phyloP scores from a whole-genome alignment of 2,329 filamentous ascomycete genomes.

The Alternaria sp. region DNA sequence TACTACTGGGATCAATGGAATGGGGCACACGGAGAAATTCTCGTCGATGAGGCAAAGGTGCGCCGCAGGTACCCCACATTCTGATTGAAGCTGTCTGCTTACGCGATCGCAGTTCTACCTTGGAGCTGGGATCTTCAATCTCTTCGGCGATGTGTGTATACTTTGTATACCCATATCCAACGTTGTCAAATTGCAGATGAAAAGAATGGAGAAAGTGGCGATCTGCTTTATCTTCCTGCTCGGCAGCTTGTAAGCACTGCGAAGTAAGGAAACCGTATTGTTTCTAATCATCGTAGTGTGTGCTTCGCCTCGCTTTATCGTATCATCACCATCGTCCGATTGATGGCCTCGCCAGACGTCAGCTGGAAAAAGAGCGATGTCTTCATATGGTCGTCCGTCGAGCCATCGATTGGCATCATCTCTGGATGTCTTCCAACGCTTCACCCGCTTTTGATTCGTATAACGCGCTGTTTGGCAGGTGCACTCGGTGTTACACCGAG shows the following conservation, averaged over 20 bases:
- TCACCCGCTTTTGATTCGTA: not conserved
- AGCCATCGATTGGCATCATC: conserved; percentile 34
- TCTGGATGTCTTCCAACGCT: conserved; percentile 16
- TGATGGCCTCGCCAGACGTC: conserved; percentile 25
- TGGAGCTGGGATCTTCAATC: not conserved
- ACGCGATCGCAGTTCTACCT: not conserved
- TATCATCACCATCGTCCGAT: conserved; percentile 29
- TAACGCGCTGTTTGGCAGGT: not conserved
- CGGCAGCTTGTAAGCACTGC: conserved; percentile 25
- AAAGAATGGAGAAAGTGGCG: conserved; percentile 27
- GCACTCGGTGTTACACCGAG: not conserved
- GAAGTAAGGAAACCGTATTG: not conserved
- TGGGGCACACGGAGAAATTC: not conserved
- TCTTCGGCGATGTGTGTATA: not conserved
- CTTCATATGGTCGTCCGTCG: conserved; percentile 36
- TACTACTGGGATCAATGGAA: not conserved
- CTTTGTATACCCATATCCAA: conserved; percentile 10
- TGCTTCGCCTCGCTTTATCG: conserved; percentile 36
- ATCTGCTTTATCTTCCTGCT: conserved; percentile 32
- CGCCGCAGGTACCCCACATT: not conserved
- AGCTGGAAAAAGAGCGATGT: conserved; percentile 36
- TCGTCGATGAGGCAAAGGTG: not conserved
- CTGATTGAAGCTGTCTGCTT: not conserved
- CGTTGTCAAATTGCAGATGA: conserved; percentile 20
- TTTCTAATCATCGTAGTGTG: not conserved